Conservation (phyloP, 192 early-diverging fungal genomes). For the Gonapodya sp. region DNA sequence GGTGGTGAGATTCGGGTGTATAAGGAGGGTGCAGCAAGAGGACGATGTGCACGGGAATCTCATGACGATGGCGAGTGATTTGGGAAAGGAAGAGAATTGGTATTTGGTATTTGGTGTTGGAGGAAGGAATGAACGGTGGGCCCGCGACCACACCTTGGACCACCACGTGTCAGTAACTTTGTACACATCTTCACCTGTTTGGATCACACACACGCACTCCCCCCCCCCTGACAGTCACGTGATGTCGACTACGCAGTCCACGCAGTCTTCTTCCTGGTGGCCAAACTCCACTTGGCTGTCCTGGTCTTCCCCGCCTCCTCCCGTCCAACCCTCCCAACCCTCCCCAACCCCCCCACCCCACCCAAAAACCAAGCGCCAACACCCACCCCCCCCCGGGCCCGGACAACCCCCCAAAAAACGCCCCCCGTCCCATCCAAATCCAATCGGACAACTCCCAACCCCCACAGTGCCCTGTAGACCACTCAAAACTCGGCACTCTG, state of each 20-base stretch:
- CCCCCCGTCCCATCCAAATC: background rate
- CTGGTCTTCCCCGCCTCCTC: background rate
- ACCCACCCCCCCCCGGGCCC: background rate
- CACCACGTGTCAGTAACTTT: too few relatives aligned
- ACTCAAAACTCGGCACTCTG: background rate
- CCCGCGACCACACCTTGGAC: too few relatives aligned
- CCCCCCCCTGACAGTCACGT: too few relatives aligned
- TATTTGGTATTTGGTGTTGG: too few relatives aligned
- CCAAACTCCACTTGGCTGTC: background rate
- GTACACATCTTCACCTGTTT: too few relatives aligned
- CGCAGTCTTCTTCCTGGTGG: background rate
- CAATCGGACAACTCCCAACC: background rate
- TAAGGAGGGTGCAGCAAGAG: too few relatives aligned
- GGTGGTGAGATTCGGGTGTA: too few relatives aligned
- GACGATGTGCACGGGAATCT: too few relatives aligned
- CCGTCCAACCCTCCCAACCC: background rate
- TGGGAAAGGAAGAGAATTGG: too few relatives aligned
- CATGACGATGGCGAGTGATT: too few relatives aligned
- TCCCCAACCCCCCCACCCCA: background rate
- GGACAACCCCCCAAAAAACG: background rate
- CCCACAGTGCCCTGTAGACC: constrained; percentile 22
- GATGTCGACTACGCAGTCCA: background rate
- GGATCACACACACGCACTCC: too few relatives aligned
- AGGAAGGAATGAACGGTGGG: too few relatives aligned
- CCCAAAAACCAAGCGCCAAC: background rate